phyloP scores from a whole-genome alignment of 148 eudicot species.

The Chenopodium suecicum region DNA sequence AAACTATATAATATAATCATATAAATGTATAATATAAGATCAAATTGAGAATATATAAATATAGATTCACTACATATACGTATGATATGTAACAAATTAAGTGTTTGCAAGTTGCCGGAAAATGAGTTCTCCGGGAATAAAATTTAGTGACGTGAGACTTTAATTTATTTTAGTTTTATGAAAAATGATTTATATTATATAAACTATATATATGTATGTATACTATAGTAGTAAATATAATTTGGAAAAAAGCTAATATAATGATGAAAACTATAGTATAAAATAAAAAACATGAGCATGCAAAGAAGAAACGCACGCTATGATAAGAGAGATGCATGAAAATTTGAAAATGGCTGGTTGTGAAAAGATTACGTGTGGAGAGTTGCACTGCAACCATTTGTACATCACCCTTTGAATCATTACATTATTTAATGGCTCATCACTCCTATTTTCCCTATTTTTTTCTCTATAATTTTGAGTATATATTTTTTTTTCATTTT shows the following conservation, averaged over 20 bases:
- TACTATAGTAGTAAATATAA: background rate
- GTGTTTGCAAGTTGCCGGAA: conserved; percentile 21
- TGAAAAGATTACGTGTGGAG: conserved; percentile 34
- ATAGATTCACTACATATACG: too few relatives aligned
- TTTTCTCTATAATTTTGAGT: background rate
- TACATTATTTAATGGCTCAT: conserved; percentile 8
- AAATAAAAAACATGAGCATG: conserved; percentile 3
- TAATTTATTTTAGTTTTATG: too few relatives aligned
- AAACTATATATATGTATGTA: too few relatives aligned
- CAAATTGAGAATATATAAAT: too few relatives aligned
- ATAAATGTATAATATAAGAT: background rate
- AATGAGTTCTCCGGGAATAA: conserved; percentile 13
- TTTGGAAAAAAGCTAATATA: background rate
- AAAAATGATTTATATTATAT: background rate
- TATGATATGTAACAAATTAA: background rate
- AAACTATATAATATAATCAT: background rate
- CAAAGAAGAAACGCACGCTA: conserved; percentile 21
- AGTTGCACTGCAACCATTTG: conserved; percentile 20
- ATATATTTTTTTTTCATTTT: background rate
- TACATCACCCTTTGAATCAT: conserved; percentile 31
- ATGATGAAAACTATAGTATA: conserved; percentile 12
- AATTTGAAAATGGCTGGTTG: conserved; percentile 16
- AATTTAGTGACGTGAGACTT: conserved; percentile 18
- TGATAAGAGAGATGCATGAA: background rate
- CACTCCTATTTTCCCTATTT: conserved; percentile 8